A percentile compares a stretch with the other conserved stretches of the same genome.
Conservation (phyloP, 2,329 filamentous ascomycete genomes). For the Aspergillus fructus region DNA sequence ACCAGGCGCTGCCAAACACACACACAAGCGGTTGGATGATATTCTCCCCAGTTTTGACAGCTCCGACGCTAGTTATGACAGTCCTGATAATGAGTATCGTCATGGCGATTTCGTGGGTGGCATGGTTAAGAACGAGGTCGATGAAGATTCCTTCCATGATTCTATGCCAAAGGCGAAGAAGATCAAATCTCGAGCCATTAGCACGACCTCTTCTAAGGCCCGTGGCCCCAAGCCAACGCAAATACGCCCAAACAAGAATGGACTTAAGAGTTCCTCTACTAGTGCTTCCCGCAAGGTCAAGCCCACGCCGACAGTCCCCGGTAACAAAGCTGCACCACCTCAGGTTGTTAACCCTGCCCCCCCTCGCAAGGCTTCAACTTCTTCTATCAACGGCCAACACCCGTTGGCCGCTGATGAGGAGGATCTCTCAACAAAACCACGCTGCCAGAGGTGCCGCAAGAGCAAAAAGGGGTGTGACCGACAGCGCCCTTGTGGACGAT, state of each 20-base stretch:
- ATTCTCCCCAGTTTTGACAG: slow-evolving; percentile 58
- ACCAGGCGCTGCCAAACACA: slow-evolving; percentile 45
- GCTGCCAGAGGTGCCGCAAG: slow-evolving; percentile 97
- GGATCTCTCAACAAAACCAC: slow-evolving; percentile 89
- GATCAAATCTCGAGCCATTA: slow-evolving; percentile 49
- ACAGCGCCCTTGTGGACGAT: slow-evolving; percentile 90
- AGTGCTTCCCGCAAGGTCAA: slow-evolving; percentile 42
- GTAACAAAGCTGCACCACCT: slow-evolving; percentile 40
- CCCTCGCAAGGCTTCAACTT: slow-evolving; percentile 54
- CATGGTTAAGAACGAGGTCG: slow-evolving; percentile 56
- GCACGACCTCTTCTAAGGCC: slow-evolving; percentile 30
- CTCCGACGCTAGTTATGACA: slow-evolving; percentile 62
- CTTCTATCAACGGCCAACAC: slow-evolving; percentile 63
- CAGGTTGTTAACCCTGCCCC: slow-evolving; percentile 45
- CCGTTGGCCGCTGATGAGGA: slow-evolving; percentile 72
- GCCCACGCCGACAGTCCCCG: slow-evolving; percentile 17
- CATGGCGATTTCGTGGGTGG: slow-evolving; percentile 54
- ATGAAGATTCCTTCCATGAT: slow-evolving; percentile 41
- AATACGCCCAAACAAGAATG: slow-evolving; percentile 29
- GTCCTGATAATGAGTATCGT: slow-evolving; percentile 54
- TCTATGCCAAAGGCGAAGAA: slow-evolving; percentile 47
- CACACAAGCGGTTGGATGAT: slow-evolving; percentile 52
- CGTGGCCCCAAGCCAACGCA: slow-evolving; percentile 29
- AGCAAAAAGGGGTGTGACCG: slow-evolving; percentile 99
- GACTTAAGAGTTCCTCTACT: slow-evolving; percentile 33